Percentiles rank a stretch among this genome's conserved stretches.
Conservation (phyloP, 805 yeast species). For the Kluyveromyces siamensis region DNA sequence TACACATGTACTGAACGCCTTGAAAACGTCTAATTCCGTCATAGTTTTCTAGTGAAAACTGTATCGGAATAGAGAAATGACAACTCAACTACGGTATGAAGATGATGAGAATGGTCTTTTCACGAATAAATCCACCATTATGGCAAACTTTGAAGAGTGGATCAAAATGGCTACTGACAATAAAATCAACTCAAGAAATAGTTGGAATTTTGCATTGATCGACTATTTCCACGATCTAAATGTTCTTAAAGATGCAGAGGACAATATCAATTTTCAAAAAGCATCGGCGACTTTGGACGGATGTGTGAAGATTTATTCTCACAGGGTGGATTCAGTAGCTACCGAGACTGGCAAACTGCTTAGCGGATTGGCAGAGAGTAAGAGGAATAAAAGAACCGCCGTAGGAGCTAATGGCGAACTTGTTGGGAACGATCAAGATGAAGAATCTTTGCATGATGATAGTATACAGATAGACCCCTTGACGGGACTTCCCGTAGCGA, state of each 20-base stretch:
- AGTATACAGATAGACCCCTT: slow-evolving; percentile 25
- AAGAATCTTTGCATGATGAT: slow-evolving; percentile 11
- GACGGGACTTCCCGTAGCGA: slow-evolving; percentile 27
- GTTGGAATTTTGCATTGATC: slow-evolving; percentile 86
- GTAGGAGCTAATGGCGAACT: slow-evolving; percentile 17
- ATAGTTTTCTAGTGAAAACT: neutral
- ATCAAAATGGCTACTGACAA: slow-evolving; percentile 75
- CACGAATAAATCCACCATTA: slow-evolving; percentile 32
- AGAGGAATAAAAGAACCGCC: slow-evolving; percentile 16
- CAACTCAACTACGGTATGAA: slow-evolving; percentile 12
- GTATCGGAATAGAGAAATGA: slow-evolving; percentile 6
- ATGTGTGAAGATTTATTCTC: slow-evolving; percentile 84
- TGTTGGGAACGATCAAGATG: slow-evolving; percentile 16
- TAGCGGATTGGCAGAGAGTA: slow-evolving; percentile 57
- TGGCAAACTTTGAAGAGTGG: slow-evolving; percentile 68
- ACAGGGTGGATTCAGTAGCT: slow-evolving; percentile 86
- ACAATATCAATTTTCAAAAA: slow-evolving; percentile 74
- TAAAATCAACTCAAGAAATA: slow-evolving; percentile 73
- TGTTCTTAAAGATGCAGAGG: slow-evolving; percentile 63
- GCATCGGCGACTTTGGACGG: slow-evolving; percentile 92
- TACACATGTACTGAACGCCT: neutral
- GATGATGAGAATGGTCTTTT: slow-evolving; percentile 19
- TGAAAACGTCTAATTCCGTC: no score
- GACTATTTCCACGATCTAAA: slow-evolving; percentile 85
- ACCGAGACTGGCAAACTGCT: slow-evolving; percentile 79